Base-by-base conservation (phyloP, 257 asterid genomes). In the Salvia hispanica region DNA sequence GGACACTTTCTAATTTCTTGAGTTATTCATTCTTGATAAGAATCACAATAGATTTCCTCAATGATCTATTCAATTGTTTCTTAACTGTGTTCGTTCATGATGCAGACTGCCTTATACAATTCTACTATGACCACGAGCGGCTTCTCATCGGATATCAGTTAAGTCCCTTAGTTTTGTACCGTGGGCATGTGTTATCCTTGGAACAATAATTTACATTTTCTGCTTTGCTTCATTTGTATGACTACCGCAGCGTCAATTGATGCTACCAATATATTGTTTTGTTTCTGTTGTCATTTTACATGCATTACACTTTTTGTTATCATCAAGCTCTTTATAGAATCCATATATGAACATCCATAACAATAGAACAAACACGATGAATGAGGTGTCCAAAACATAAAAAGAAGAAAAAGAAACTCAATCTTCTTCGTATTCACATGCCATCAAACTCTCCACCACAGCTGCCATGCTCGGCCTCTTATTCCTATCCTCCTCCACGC, bases 381-480 rank as follows among this genome's bases (percentile, higher is more conserved):
- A 25, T 0, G 31, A 25, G 2, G 2, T 25, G 31, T 25, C 31
- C 31, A 25, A 25, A 25, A 25, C 31, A 25, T 25, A 2, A 25
- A 25, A 25, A 25, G 31, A 25, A 25, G 31, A 25, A 25, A 25
- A 25, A 48, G 7, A 0, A 9, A 10, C 8, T 55, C 40, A 55
- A 55, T 55, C 42, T 1, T 50, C 51, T 43, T 73, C 75, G 51
- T 78, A 78, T 60, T 82, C 84, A 58, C 72, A 78, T 57, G 84
- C 84, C 59, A 82, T 57, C 56, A 90, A 62, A 46, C 76, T 59
- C 54, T 87, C 87, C 44, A 78, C 87, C 5, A 87, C 95, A 6
- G 88, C 63, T 7, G 80, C 95, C 94, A 90, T 90, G 2, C 85
- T 82, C 1, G 95, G 91, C 63, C 95, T 69, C 67, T 78, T 81